Conservation (phyloP, 176 grass and related monocot genomes). For the Bonia amplexicaulis region DNA sequence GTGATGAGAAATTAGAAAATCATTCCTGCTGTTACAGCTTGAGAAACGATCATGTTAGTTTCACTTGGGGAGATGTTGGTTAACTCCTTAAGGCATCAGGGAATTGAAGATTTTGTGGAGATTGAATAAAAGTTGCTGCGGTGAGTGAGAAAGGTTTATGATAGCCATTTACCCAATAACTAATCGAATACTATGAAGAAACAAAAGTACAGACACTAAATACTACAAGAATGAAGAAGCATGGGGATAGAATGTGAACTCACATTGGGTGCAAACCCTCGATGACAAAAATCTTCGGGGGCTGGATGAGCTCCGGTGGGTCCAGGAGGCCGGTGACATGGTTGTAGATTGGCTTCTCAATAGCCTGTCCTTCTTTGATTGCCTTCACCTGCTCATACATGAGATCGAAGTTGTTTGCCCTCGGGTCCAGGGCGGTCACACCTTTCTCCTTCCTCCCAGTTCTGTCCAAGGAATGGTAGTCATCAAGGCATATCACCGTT, state of each 20-base stretch:
- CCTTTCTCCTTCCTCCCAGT: conserved; percentile 81
- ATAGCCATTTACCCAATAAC: not conserved
- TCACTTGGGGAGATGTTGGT: not conserved
- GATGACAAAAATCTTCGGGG: conserved; percentile 87
- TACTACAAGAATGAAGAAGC: not conserved
- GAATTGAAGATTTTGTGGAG: not conserved
- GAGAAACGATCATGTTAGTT: not conserved
- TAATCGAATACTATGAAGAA: conserved; percentile 3
- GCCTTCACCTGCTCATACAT: conserved; percentile 98
- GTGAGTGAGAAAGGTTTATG: conserved; percentile 1
- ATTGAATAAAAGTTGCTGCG: not conserved
- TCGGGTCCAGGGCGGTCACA: conserved; percentile 80
- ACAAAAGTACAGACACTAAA: not conserved
- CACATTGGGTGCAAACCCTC: conserved; percentile 91
- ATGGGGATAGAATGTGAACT: conserved; percentile 30
- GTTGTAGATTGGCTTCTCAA: conserved; percentile 92
- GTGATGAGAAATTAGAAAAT: not conserved
- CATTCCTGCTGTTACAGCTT: not conserved
- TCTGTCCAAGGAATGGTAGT: conserved; percentile 88
- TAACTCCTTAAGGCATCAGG: not conserved
- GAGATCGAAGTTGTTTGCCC: conserved; percentile 81
- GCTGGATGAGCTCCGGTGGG: conserved; percentile 71
- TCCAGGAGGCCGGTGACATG: conserved; percentile 79
- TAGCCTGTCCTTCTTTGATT: conserved; percentile 59
- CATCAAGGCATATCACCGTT: conserved; percentile 87